Conservation (phyloP, 139 green algal genomes). For the Tetradesmus obliquus region DNA sequence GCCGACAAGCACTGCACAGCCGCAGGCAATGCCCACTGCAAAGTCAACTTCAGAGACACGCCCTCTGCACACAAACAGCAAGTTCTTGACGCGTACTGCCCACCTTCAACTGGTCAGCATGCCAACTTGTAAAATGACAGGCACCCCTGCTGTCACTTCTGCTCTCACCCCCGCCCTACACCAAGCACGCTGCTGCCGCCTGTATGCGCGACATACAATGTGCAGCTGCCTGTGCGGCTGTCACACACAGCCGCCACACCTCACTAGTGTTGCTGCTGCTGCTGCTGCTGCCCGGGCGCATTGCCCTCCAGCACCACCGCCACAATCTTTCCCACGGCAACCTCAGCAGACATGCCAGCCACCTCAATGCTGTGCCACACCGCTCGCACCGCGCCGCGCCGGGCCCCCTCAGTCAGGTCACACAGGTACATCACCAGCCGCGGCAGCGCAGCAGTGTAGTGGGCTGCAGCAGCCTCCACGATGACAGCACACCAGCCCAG, state of each 20-base stretch:
- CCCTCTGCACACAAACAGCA: too few relatives aligned
- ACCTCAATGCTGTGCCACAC: not conserved
- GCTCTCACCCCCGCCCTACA: too few relatives aligned
- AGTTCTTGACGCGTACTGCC: too few relatives aligned
- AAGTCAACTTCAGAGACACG: too few relatives aligned
- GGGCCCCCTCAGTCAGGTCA: not conserved
- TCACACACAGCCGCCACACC: not conserved
- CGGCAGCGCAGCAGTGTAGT: not conserved
- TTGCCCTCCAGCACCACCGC: not conserved
- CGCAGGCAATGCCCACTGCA: too few relatives aligned
- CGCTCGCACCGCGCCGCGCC: not conserved
- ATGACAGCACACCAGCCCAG: not conserved
- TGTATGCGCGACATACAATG: too few relatives aligned
- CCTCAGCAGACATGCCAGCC: not conserved
- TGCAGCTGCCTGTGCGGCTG: too few relatives aligned
- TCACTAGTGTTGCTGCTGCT: not conserved
- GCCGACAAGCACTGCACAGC: too few relatives aligned
- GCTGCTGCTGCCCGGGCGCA: not conserved
- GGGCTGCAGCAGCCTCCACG: not conserved
- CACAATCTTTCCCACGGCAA: not conserved
- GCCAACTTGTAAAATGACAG: too few relatives aligned
- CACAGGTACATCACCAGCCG: not conserved
- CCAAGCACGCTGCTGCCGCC: too few relatives aligned
- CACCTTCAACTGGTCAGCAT: too few relatives aligned
- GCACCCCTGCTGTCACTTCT: too few relatives aligned